Percentiles rank a stretch among this genome's conserved stretches.
phyloP scores from a whole-genome alignment of 2,329 filamentous ascomycete genomes.

The Exophiala sideris region DNA sequence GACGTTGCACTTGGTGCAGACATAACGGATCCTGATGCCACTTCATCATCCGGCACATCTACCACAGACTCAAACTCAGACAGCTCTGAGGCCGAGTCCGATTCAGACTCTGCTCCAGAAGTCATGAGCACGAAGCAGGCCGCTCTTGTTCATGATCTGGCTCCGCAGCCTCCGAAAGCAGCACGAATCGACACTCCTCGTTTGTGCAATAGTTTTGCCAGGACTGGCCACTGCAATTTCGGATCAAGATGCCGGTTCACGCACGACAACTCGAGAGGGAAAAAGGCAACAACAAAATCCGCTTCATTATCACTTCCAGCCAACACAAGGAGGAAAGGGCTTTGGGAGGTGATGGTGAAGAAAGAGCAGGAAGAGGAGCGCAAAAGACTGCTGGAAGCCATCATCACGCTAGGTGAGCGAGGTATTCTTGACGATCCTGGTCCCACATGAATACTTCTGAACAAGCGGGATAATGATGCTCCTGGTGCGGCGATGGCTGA shows the following conservation, averaged over 20 bases:
- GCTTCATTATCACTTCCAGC: neutral
- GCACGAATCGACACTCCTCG: conserved; percentile 26
- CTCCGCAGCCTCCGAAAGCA: conserved; percentile 37
- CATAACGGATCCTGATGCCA: conserved; percentile 13
- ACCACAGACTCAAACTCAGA: conserved; percentile 2
- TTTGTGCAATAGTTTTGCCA: conserved; percentile 41
- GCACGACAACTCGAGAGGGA: conserved; percentile 33
- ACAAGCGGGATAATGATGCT: too few species aligned
- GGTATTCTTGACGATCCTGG: conserved; percentile 34
- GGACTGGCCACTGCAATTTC: conserved; percentile 40
- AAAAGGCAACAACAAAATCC: neutral
- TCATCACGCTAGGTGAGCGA: conserved; percentile 41
- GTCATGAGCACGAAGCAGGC: conserved; percentile 39
- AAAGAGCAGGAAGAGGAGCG: conserved; percentile 43
- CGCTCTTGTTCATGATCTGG: conserved; percentile 35
- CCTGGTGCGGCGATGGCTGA: too few species aligned
- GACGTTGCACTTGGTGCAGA: conserved; percentile 8
- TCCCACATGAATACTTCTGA: neutral
- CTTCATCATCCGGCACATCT: conserved; percentile 23
- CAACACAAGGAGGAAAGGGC: conserved; percentile 34
- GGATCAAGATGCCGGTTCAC: conserved; percentile 42
- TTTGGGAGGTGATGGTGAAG: conserved; percentile 44
- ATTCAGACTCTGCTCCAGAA: conserved; percentile 36
- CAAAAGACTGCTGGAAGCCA: conserved; percentile 41
- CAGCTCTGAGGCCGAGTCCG: neutral